Evolutionary conservation across 768 basidiomycete genomes (phyloP).

Genomic region (Mycena galericulata): DNA sequence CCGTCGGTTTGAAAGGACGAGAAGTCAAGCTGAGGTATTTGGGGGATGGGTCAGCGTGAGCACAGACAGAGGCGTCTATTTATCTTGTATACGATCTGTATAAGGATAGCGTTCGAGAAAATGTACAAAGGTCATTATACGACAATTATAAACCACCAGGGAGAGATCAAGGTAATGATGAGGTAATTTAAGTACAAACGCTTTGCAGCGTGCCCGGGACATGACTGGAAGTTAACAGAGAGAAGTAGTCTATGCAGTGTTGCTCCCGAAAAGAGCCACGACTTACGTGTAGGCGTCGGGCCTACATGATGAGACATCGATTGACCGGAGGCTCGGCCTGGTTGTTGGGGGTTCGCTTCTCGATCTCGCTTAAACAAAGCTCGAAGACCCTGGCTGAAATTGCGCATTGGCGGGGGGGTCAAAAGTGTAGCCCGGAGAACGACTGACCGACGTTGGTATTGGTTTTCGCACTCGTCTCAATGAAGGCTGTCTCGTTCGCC

Average conservation of each 20-base stretch:
- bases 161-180: slow-evolving; percentile 27
- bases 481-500: slow-evolving; percentile 78
- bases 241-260: slow-evolving; percentile 31
- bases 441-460: slow-evolving; percentile 90
- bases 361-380: slow-evolving; percentile 85
- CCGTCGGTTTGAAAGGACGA: slow-evolving; percentile 75
- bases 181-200: slow-evolving; percentile 51
- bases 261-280: slow-evolving; percentile 22
- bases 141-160: slow-evolving; percentile 27
- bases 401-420: slow-evolving; percentile 1
- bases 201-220: slow-evolving; percentile 38
- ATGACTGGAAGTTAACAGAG: slow-evolving; percentile 14
- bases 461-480: slow-evolving; percentile 94
- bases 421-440: slow-evolving; percentile 10
- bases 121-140: slow-evolving; percentile 32
- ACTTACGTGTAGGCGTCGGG: slow-evolving; percentile 15
- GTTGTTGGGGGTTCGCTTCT: slow-evolving; percentile 68
- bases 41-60: slow-evolving; percentile 80
- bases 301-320: slow-evolving; percentile 69
- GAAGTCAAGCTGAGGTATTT: slow-evolving; percentile 74
- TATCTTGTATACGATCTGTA: slow-evolving; percentile 22
- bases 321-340: slow-evolving; percentile 57
- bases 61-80: slow-evolving; percentile 15
- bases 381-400: slow-evolving; percentile 84
- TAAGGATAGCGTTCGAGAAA: slow-evolving; percentile 26